phyloP scores from a whole-genome alignment of 805 yeast species.

The Candida sphagnicola region DNA sequence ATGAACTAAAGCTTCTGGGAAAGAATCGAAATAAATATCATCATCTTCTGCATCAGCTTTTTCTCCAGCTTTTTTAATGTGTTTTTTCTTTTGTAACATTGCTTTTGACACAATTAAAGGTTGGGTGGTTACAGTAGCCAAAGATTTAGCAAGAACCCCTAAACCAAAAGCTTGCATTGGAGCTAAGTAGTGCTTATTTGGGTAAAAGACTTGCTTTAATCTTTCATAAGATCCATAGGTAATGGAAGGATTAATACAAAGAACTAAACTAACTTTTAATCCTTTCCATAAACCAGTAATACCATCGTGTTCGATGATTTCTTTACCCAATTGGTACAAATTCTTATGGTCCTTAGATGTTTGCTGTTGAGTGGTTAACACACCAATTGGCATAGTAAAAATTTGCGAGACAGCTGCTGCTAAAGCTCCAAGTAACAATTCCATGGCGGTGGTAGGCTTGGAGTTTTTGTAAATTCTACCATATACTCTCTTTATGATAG shows the following conservation, averaged over 20 bases:
- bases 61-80: conserved; percentile 16
- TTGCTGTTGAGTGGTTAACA: conserved; percentile 61
- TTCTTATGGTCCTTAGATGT: conserved; percentile 41
- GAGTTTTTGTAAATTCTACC: conserved; percentile 34
- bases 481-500: conserved; percentile 59
- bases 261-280: conserved; percentile 70
- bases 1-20: conserved; percentile 59
- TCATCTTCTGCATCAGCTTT: conserved; percentile 24
- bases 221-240: conserved; percentile 80
- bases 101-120: conserved; percentile 84
- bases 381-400: conserved; percentile 78
- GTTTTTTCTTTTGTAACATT: conserved; percentile 57
- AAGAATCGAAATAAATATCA: conserved; percentile 47
- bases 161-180: conserved; percentile 64
- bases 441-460: conserved; percentile 55
- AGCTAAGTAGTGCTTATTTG: conserved; percentile 39
- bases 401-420: conserved; percentile 82
- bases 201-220: conserved; percentile 50
- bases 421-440: conserved; percentile 67
- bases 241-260: conserved; percentile 80
- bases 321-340: conserved; percentile 32
- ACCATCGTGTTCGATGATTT: conserved; percentile 62
- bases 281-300: conserved; percentile 78
- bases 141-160: conserved; percentile 76
- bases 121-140: conserved; percentile 79